These are phyloP conservation scores for Ilex paraguariensis DNA, from an alignment of 305 asterid genomes.

Conservation along the genomic window DNA sequence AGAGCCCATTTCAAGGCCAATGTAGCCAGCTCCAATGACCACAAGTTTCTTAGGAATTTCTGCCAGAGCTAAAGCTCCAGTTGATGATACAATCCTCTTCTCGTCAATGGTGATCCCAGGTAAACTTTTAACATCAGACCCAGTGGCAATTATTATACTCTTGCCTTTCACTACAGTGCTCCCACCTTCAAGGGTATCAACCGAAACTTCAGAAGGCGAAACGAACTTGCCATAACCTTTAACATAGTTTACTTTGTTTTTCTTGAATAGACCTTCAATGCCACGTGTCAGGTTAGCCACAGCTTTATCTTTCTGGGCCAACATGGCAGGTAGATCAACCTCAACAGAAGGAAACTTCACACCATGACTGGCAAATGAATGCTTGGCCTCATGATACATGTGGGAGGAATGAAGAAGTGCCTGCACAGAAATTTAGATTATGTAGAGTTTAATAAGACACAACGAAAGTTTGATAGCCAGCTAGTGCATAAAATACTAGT, in stretches of 20 bases:
- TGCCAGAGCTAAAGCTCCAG: conserved; percentile 62
- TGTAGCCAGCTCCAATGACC: conserved; percentile 93
- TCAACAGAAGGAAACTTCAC: conserved; percentile 74
- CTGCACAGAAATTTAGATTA: conserved; percentile 26
- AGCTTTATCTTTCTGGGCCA: conserved; percentile 95
- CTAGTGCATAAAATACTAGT: too few relatives aligned
- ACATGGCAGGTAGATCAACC: conserved; percentile 91
- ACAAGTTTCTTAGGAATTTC: conserved; percentile 80
- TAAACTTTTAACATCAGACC: conserved; percentile 73
- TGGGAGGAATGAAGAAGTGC: conserved; percentile 98
- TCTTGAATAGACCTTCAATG: conserved; percentile 93
- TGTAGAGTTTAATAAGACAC: neutral
- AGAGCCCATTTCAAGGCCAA: conserved; percentile 97
- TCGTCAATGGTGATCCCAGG: conserved; percentile 69
- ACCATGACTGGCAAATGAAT: conserved; percentile 83
- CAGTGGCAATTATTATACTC: conserved; percentile 89
- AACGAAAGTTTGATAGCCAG: too few relatives aligned
- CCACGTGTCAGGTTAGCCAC: conserved; percentile 85
- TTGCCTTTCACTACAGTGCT: conserved; percentile 81
- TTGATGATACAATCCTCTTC: conserved; percentile 61
- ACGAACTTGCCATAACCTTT: conserved; percentile 92
- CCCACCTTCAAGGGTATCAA: conserved; percentile 71
- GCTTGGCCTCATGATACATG: conserved; percentile 94
- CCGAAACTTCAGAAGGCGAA: conserved; percentile 88
- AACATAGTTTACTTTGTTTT: conserved; percentile 91